These are phyloP conservation scores for Pichia sp. DNA, from an alignment of 1,139 yeast species.

Conservation along the genomic window DNA sequence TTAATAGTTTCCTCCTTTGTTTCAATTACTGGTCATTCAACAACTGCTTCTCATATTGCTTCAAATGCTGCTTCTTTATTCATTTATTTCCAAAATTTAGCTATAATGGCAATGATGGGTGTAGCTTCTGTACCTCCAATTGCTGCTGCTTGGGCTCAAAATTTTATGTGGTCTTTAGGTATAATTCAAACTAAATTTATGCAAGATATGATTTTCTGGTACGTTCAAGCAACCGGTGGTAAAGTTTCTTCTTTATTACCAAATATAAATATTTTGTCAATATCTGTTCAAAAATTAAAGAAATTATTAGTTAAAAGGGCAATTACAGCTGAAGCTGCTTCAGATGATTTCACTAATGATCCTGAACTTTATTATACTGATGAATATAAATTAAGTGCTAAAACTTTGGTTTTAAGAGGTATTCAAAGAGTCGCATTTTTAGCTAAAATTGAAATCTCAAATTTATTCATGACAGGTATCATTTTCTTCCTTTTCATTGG, in stretches of 20 bases:
- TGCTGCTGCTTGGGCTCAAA: constrained; percentile 98
- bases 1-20: constrained; percentile 79
- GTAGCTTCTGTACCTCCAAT: constrained; percentile 90
- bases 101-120: constrained; percentile 94
- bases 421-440: constrained; percentile 84
- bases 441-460: constrained; percentile 80
- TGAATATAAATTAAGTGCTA: constrained; percentile 55
- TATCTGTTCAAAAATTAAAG: constrained; percentile 64
- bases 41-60: constrained; percentile 95
- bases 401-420: constrained; percentile 79
- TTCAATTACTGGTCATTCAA: constrained; percentile 81
- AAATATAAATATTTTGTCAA: constrained; percentile 51
- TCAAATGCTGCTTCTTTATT: constrained; percentile 89
- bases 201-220: constrained; percentile 88
- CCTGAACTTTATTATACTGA: constrained; percentile 58
- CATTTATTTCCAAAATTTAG: constrained; percentile 88
- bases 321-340: constrained; percentile 23
- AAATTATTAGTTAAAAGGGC: constrained; percentile 26
- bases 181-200: constrained; percentile 72
- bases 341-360: constrained; percentile 43
- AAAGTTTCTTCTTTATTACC: constrained; percentile 64
- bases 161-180: constrained; percentile 95
- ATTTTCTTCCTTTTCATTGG: constrained; percentile 76
- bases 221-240: constrained; percentile 95
- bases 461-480: constrained; percentile 78